Conservation (phyloP, 257 asterid genomes). For the Echium plantagineum region DNA sequence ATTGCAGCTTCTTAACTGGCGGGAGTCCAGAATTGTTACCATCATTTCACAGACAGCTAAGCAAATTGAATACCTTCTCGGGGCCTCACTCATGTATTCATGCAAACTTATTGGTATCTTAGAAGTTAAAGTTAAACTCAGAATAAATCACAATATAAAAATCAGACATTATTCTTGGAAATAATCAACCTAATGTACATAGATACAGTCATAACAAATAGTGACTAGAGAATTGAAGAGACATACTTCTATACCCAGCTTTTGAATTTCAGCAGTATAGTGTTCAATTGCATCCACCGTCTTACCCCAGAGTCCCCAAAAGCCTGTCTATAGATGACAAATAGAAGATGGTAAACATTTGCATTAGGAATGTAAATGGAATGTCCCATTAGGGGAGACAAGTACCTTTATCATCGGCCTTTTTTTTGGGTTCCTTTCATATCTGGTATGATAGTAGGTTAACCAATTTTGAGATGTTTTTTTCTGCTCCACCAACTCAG, state of each 20-base stretch:
- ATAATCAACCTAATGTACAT: background rate
- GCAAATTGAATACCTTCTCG: background rate
- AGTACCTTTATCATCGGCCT: slow-evolving; percentile 64
- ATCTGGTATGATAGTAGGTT: slow-evolving; percentile 62
- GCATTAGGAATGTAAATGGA: background rate
- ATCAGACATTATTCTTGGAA: background rate
- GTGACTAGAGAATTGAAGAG: slow-evolving; percentile 7
- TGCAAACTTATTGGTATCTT: background rate
- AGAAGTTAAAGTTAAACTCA: too few species aligned
- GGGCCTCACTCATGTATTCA: background rate
- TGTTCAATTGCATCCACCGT: slow-evolving; percentile 70
- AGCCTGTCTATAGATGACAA: slow-evolving; percentile 57
- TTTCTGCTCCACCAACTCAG: slow-evolving; percentile 51
- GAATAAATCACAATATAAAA: too few species aligned
- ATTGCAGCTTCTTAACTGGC: background rate
- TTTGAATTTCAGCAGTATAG: slow-evolving; percentile 42
- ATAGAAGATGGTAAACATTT: slow-evolving; percentile 15
- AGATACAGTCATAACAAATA: background rate
- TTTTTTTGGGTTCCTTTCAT: slow-evolving; percentile 48
- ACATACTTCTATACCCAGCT: slow-evolving; percentile 47
- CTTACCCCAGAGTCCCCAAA: slow-evolving; percentile 62
- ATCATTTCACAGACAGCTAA: background rate
- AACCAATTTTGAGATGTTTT: slow-evolving; percentile 55
- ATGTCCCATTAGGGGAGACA: slow-evolving; percentile 5
- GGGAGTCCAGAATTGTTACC: background rate